A percentile compares a stretch with the other conserved stretches of the same genome.
Evolutionary conservation across 1,284 basidiomycete genomes (phyloP).

Genomic region (Rhodotorula mucilaginosa): DNA sequence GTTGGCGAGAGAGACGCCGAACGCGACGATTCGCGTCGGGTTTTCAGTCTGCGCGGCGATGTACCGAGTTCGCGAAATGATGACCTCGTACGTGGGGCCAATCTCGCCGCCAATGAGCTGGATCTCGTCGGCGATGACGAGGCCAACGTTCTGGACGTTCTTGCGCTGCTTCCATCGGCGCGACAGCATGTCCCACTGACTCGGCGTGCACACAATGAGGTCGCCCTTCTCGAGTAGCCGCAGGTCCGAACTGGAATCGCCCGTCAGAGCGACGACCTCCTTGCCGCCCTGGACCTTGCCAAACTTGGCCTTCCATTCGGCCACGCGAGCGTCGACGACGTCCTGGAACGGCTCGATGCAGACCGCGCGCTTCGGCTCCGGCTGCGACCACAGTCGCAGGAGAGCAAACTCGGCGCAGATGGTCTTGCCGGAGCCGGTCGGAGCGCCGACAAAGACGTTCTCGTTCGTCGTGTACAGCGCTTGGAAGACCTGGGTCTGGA

Average conservation of each 20-base stretch:
- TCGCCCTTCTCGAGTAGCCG: conserved; percentile 85
- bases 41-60: conserved; percentile 91
- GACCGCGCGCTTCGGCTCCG: conserved; percentile 78
- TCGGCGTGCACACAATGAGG: conserved; percentile 87
- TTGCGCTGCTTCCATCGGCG: conserved; percentile 94
- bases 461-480: conserved; percentile 94
- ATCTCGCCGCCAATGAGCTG: conserved; percentile 85
- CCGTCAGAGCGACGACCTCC: conserved; percentile 86
- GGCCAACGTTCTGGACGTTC: conserved; percentile 88
- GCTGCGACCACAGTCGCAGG: conserved; percentile 83
- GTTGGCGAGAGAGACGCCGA: conserved; percentile 92
- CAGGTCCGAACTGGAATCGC: conserved; percentile 91
- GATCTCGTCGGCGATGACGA: conserved; percentile 92
- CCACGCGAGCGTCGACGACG: conserved; percentile 87
- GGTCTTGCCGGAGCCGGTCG: conserved; percentile 95
- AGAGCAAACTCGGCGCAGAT: conserved; percentile 96
- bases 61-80: conserved; percentile 90
- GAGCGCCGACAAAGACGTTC: conserved; percentile 92
- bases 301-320: conserved; percentile 88
- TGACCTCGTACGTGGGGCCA: conserved; percentile 92
- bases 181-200: conserved; percentile 94
- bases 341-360: conserved; percentile 96
- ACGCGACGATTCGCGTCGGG: conserved; percentile 88
- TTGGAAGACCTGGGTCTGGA: conserved; percentile 98
- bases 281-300: conserved; percentile 77